These are phyloP conservation scores for Globisporangium nagaii DNA, from an alignment of 352 stramenopile species.

Conservation along the genomic window DNA sequence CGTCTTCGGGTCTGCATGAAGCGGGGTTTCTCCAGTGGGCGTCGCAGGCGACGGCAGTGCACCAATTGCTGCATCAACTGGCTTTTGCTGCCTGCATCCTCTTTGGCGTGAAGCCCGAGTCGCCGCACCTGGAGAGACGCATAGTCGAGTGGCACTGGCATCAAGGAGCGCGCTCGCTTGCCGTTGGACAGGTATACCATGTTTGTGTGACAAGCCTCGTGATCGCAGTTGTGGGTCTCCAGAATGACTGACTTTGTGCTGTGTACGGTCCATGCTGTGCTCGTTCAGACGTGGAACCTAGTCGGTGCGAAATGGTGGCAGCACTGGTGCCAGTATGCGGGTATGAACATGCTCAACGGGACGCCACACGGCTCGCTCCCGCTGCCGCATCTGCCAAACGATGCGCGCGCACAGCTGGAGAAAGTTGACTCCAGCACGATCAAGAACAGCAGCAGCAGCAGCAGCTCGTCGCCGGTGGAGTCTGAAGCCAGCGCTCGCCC, in stretches of 20 bases:
- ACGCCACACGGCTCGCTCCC: slow-evolving; percentile 50
- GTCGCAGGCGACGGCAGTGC: slow-evolving; percentile 23
- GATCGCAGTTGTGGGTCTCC: no score
- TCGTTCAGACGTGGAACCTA: slow-evolving; percentile 78
- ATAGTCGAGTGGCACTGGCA: slow-evolving; percentile 78
- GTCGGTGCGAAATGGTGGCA: slow-evolving; percentile 72
- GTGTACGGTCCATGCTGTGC: no score
- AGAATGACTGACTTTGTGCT: no score
- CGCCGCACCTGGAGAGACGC: slow-evolving; percentile 50
- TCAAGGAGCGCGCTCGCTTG: slow-evolving; percentile 33
- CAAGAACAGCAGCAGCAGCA: neutral
- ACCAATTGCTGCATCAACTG: slow-evolving; percentile 63
- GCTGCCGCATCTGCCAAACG: slow-evolving; percentile 39
- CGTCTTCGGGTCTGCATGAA: slow-evolving; percentile 25
- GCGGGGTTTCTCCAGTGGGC: slow-evolving; percentile 52
- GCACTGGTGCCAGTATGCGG: slow-evolving; percentile 73
- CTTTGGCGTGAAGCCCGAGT: slow-evolving; percentile 73
- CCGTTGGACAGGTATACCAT: slow-evolving; percentile 45
- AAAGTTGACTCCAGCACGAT: neutral
- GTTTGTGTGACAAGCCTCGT: no score
- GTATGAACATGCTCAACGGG: slow-evolving; percentile 57
- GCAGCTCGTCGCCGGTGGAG: neutral
- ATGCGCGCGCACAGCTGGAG: slow-evolving; percentile 1
- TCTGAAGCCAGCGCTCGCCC: slow-evolving; percentile 22
- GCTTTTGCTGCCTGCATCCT: slow-evolving; percentile 69